A percentile compares a stretch with the other conserved stretches of the same genome.
Conservation (phyloP, 129 eudicot genomes). For the Flaveria brownii region DNA sequence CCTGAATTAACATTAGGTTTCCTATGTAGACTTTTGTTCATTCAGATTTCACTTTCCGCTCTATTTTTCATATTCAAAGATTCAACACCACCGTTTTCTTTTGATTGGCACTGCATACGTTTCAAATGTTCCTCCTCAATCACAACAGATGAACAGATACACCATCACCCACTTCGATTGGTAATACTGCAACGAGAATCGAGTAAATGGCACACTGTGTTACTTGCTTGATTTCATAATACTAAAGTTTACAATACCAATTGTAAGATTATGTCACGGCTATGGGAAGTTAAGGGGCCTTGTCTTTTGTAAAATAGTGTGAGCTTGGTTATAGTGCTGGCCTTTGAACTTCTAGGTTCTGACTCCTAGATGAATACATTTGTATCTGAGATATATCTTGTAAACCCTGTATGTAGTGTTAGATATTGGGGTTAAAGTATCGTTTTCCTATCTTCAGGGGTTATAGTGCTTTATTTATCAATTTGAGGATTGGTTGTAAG, state of each 20-base stretch:
- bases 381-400: not conserved
- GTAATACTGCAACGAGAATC: too few species aligned
- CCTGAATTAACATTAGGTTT: not conserved
- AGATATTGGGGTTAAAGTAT: conserved; percentile 10
- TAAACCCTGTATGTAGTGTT: not conserved
- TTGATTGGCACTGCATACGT: not conserved
- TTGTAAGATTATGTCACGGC: conserved; percentile 5
- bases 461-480: conserved; percentile 22
- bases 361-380: conserved; percentile 3
- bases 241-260: not conserved
- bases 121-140: not conserved
- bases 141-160: too few species aligned
- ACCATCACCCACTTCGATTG: too few species aligned
- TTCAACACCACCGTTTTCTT: not conserved
- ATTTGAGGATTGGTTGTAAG: not conserved
- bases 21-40: not conserved
- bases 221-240: too few species aligned
- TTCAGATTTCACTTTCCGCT: not conserved
- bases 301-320: not conserved
- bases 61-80: not conserved
- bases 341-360: not conserved
- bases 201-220: too few species aligned
- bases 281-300: conserved; percentile 8
- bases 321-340: conserved; percentile 1
- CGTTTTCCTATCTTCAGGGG: conserved; percentile 1